phyloP scores from a whole-genome alignment of 2,329 filamentous ascomycete genomes.

The Knufia petricola region DNA sequence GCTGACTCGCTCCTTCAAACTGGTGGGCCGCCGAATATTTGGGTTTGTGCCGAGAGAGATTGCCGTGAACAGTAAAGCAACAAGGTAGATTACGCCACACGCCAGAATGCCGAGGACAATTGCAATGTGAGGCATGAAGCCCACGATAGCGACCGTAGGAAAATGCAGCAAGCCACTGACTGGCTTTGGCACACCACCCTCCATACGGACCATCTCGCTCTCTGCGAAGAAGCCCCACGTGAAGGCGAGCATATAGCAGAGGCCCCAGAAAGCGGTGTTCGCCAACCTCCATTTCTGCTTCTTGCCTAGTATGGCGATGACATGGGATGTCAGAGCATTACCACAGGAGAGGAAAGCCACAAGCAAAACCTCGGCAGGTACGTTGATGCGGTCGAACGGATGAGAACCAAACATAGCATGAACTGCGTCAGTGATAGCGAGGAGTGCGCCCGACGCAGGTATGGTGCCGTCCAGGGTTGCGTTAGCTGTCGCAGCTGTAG shows the following conservation, averaged over 20 bases:
- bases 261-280: constrained; percentile 80
- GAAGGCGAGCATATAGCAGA: constrained; percentile 82
- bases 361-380: constrained; percentile 76
- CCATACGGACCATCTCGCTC: constrained; percentile 26
- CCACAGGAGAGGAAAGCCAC: constrained; percentile 81
- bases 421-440: constrained; percentile 26
- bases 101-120: constrained; percentile 68
- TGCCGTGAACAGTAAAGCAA: constrained; percentile 69
- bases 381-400: constrained; percentile 73
- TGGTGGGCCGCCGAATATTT: constrained; percentile 35
- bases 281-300: constrained; percentile 72
- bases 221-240: constrained; percentile 58
- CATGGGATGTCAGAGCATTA: constrained; percentile 77
- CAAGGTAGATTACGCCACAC: constrained; percentile 65
- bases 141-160: constrained; percentile 87
- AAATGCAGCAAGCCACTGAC: constrained; percentile 64
- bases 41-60: constrained; percentile 48
- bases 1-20: constrained; percentile 51
- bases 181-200: constrained; percentile 19
- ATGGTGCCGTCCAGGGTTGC: constrained; percentile 18
- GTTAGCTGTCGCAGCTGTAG: constrained; percentile 32
- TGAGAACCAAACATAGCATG: constrained; percentile 32
- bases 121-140: constrained; percentile 88
- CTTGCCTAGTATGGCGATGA: constrained; percentile 69
- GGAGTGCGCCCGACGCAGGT: constrained; percentile 27